phyloP scores from a whole-genome alignment of 164 flowering plant species.

The Dillenia suffruticosa region DNA sequence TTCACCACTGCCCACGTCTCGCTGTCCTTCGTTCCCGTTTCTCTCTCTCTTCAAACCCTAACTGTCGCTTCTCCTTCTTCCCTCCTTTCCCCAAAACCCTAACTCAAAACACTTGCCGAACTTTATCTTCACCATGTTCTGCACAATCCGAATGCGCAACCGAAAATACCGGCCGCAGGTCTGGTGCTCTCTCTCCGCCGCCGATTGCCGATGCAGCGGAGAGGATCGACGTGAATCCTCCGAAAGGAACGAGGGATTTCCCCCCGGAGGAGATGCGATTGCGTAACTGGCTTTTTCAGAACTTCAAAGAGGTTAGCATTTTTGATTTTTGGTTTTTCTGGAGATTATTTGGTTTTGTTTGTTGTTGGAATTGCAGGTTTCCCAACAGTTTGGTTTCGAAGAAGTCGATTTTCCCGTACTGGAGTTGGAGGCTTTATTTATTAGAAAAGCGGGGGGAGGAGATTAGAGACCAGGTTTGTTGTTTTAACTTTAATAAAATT shows the following conservation, averaged over 20 bases:
- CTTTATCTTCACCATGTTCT: slow-evolving; percentile 8
- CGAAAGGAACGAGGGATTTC: slow-evolving; percentile 92
- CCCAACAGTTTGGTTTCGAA: slow-evolving; percentile 73
- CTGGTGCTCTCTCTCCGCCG: slow-evolving; percentile 40
- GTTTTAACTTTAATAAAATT: not conserved
- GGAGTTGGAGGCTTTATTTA: slow-evolving; percentile 79
- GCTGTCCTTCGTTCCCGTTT: slow-evolving; percentile 13
- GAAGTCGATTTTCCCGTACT: slow-evolving; percentile 94
- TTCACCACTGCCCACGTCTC: slow-evolving; percentile 30
- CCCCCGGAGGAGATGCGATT: slow-evolving; percentile 97
- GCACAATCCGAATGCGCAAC: slow-evolving; percentile 4
- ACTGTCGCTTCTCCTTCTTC: not conserved
- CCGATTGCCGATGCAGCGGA: slow-evolving; percentile 22
- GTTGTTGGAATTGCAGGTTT: slow-evolving; percentile 40
- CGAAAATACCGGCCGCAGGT: slow-evolving; percentile 31
- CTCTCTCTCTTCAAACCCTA: slow-evolving; percentile 10
- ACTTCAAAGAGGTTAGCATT: slow-evolving; percentile 69
- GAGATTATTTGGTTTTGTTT: not conserved
- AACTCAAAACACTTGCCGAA: slow-evolving; percentile 17
- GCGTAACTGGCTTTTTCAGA: slow-evolving; percentile 82
- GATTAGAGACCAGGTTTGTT: slow-evolving; percentile 76
- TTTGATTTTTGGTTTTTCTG: not conserved
- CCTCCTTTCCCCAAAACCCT: not conserved
- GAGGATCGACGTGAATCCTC: slow-evolving; percentile 90
- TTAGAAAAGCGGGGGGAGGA: slow-evolving; percentile 98